Percentiles rank a stretch among this genome's conserved stretches.
Evolutionary conservation across 768 basidiomycete species (phyloP).

Genomic region (Calocybe indica): DNA sequence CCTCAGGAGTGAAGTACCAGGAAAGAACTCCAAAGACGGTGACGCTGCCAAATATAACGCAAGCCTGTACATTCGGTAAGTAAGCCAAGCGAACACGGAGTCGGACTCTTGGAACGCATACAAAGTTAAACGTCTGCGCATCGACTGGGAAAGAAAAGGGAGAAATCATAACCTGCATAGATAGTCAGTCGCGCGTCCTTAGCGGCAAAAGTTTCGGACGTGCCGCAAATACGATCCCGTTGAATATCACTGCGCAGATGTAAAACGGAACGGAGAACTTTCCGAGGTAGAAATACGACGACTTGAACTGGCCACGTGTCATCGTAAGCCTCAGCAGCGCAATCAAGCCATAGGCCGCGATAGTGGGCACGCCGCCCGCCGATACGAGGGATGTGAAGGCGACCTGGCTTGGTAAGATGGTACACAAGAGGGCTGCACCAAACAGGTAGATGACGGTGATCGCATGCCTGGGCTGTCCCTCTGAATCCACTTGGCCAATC

Average conservation of each 20-base stretch:
- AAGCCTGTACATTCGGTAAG: constrained; percentile 38
- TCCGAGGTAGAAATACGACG: constrained; percentile 71
- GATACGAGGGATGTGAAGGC: constrained; percentile 90
- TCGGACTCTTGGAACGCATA: constrained; percentile 28
- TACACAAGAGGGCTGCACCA: constrained; percentile 70
- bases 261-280: constrained; percentile 65
- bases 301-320: constrained; percentile 71
- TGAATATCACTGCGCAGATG: constrained; percentile 61
- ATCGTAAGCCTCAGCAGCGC: constrained; percentile 67
- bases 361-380: constrained; percentile 80
- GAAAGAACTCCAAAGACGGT: constrained; percentile 71
- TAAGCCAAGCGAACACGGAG: not conserved
- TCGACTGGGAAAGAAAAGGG: constrained; percentile 86
- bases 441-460: constrained; percentile 85
- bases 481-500: constrained; percentile 69
- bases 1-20: constrained; percentile 76
- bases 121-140: constrained; percentile 78
- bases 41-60: constrained; percentile 73
- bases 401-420: constrained; percentile 84
- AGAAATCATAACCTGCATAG: constrained; percentile 65
- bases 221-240: constrained; percentile 68
- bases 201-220: constrained; percentile 18
- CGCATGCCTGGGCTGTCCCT: constrained; percentile 78
- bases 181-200: constrained; percentile 7
- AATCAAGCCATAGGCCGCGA: constrained; percentile 84